These are phyloP conservation scores for Citeromyces siamensis DNA, from an alignment of 1,139 yeast species.

Conservation along the genomic window DNA sequence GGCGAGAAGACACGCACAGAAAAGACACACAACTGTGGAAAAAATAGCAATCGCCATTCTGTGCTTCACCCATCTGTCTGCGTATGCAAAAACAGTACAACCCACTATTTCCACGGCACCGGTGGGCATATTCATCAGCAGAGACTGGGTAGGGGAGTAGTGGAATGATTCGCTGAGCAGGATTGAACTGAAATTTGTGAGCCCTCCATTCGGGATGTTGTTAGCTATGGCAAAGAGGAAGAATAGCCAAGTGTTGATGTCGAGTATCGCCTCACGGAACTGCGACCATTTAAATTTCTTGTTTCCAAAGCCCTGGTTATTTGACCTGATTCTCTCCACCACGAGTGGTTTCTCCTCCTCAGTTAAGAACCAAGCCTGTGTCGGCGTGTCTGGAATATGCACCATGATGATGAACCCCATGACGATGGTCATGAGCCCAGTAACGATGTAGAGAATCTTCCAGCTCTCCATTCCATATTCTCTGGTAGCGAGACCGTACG, in stretches of 20 bases:
- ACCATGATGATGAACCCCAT: constrained; percentile 29
- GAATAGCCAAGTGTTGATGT: constrained; percentile 28
- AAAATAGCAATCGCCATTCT: constrained; percentile 30
- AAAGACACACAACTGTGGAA: constrained; percentile 24
- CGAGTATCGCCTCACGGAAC: constrained; percentile 30
- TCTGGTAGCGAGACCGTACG: constrained; percentile 24
- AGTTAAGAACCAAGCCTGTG: constrained; percentile 27
- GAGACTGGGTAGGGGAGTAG: constrained; percentile 13
- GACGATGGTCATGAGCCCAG: constrained; percentile 33
- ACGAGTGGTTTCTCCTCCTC: constrained; percentile 23
- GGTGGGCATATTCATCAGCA: constrained; percentile 25
- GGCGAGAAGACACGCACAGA: constrained; percentile 30
- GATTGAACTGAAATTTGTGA: constrained; percentile 22
- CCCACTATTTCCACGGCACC: constrained; percentile 25
- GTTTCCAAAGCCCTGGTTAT: constrained; percentile 35
- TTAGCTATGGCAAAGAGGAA: constrained; percentile 19
- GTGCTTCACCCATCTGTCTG: constrained; percentile 16
- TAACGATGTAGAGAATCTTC: constrained; percentile 33
- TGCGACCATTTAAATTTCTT: constrained; percentile 28
- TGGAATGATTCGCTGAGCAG: constrained; percentile 15
- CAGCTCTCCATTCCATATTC: constrained; percentile 28
- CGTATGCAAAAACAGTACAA: constrained; percentile 26
- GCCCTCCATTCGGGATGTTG: constrained; percentile 26
- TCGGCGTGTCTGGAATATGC: constrained; percentile 27
- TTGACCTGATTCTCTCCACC: constrained; percentile 23